Percentiles rank a stretch among this genome's conserved stretches.
Evolutionary conservation across 2,329 filamentous ascomycete species (phyloP).

Genomic region (Ophiostoma australiae): DNA sequence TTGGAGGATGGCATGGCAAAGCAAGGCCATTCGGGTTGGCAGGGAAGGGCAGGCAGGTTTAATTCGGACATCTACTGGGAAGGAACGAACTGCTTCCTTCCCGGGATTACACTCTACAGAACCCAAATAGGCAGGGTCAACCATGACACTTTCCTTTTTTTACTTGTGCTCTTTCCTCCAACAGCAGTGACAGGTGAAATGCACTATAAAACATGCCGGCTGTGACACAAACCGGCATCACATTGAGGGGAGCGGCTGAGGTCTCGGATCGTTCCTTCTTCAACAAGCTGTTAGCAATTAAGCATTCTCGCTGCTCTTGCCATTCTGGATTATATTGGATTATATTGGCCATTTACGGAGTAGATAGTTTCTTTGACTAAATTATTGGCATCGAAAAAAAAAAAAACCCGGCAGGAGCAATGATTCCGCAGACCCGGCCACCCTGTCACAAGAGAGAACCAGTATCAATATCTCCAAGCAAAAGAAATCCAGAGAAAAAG

Average conservation of each 20-base stretch:
- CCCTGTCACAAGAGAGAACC: too few relatives aligned
- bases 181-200: background rate
- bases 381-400: background rate
- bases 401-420: background rate
- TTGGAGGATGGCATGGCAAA: background rate
- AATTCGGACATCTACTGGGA: background rate
- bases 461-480: background rate
- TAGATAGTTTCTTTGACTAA: background rate
- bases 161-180: background rate
- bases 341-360: background rate
- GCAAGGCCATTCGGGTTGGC: background rate
- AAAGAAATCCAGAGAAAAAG: background rate
- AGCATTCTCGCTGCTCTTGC: background rate
- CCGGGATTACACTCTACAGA: background rate
- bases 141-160: slow-evolving; percentile 1
- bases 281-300: background rate
- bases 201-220: background rate
- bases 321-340: background rate
- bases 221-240: background rate
- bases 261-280: slow-evolving; percentile 6
- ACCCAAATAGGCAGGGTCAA: background rate
- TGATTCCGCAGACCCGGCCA: background rate
- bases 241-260: background rate
- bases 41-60: background rate
- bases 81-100: background rate